Percentiles rank a stretch among this genome's conserved stretches.
Conservation (phyloP, 257 asterid species). For the Capsicum rhomboideum region DNA sequence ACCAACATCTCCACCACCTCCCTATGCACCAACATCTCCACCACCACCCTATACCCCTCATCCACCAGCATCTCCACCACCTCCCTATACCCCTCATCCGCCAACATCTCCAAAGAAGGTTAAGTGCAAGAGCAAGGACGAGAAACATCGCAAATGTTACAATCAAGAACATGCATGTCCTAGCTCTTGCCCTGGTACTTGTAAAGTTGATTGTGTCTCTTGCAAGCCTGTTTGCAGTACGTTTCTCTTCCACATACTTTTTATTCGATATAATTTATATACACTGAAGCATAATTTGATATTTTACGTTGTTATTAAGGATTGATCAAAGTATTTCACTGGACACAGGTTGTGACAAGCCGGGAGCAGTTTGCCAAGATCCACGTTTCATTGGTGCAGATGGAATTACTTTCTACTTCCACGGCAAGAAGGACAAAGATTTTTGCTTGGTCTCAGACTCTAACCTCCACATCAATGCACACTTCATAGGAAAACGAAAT, state of each 20-base stretch:
- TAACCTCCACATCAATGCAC: conserved; percentile 54
- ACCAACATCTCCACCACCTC: no score
- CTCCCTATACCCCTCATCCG: neutral
- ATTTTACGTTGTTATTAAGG: no score
- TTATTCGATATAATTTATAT: neutral
- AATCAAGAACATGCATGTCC: conserved; percentile 38
- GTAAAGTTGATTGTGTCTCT: conserved; percentile 43
- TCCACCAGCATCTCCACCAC: neutral
- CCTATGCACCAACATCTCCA: no score
- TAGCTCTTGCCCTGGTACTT: conserved; percentile 26
- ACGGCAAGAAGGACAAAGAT: conserved; percentile 42
- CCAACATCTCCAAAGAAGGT: conserved; percentile 13
- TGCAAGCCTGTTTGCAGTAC: conserved; percentile 63
- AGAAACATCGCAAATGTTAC: conserved; percentile 25
- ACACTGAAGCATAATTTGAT: neutral
- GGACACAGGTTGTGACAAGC: conserved; percentile 40
- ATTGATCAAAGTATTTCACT: no score
- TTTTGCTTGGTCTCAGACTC: conserved; percentile 52
- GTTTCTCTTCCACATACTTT: neutral
- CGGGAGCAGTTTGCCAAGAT: conserved; percentile 69
- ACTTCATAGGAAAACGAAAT: conserved; percentile 48
- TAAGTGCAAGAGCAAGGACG: conserved; percentile 40
- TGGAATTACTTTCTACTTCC: conserved; percentile 67
- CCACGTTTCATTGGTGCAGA: conserved; percentile 71
- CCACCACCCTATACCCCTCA: neutral